Evolutionary conservation across 768 basidiomycete genomes (phyloP).

Genomic region (Mycena chlorophos): DNA sequence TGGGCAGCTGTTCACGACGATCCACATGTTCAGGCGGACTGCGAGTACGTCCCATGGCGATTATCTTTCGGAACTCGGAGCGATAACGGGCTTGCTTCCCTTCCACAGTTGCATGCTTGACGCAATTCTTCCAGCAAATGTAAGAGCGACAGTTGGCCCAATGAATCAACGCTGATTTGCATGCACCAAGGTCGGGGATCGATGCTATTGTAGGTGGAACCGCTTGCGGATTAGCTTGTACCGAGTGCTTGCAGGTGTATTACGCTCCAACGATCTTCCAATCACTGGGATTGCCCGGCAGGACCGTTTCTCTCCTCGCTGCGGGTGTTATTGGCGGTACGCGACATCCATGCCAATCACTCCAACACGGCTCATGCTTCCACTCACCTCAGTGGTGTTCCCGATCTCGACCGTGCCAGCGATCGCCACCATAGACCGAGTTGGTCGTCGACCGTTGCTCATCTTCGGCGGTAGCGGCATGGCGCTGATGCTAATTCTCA

Average conservation of each 20-base stretch:
- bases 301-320: constrained; percentile 43
- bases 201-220: constrained; percentile 23
- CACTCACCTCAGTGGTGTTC: constrained; percentile 21
- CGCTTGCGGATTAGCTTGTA: constrained; percentile 2
- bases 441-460: constrained; percentile 41
- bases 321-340: constrained; percentile 42
- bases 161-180: not conserved
- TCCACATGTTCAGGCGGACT: constrained; percentile 24
- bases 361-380: not conserved
- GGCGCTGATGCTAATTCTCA: constrained; percentile 24
- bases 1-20: constrained; percentile 22
- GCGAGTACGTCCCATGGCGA: constrained; percentile 4
- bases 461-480: constrained; percentile 41
- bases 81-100: not conserved
- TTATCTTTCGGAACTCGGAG: no score
- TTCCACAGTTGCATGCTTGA: constrained; percentile 24
- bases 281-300: constrained; percentile 40
- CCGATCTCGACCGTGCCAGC: constrained; percentile 37
- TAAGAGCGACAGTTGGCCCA: not conserved
- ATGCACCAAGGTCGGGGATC: constrained; percentile 28
- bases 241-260: constrained; percentile 12
- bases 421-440: constrained; percentile 35
- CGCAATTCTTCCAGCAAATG: constrained; percentile 27
- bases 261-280: constrained; percentile 36
- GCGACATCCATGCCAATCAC: not conserved